Evolutionary conservation across 2,329 filamentous ascomycete genomes (phyloP).

Genomic region (Exophiala viscosa): DNA sequence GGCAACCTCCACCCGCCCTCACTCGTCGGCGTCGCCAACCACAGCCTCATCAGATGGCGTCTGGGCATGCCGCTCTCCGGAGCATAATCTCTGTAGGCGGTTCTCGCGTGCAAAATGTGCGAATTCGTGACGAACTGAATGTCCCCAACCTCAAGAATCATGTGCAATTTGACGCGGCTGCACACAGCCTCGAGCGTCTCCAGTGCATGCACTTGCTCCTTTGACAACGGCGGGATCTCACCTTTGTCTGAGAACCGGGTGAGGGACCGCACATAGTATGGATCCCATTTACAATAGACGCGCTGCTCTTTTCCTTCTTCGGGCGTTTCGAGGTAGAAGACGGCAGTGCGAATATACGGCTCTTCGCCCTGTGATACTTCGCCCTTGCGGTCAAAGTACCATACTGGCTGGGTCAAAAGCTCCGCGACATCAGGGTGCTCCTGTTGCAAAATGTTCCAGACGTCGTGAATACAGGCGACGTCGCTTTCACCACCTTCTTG

Average conservation of each 20-base stretch:
- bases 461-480: constrained; percentile 70
- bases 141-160: constrained; percentile 81
- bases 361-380: constrained; percentile 72
- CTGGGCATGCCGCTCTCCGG: constrained; percentile 48
- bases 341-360: constrained; percentile 66
- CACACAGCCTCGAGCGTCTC: constrained; percentile 72
- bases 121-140: constrained; percentile 82
- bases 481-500: constrained; percentile 81
- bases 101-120: constrained; percentile 77
- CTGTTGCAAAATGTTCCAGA: constrained; percentile 74
- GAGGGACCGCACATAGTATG: constrained; percentile 78
- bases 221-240: constrained; percentile 67
- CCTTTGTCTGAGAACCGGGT: constrained; percentile 69
- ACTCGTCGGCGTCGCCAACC: constrained; percentile 74
- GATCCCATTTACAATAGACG: constrained; percentile 84
- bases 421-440: constrained; percentile 76
- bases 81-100: constrained; percentile 69
- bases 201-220: constrained; percentile 65
- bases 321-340: constrained; percentile 68
- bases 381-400: constrained; percentile 91
- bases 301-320: constrained; percentile 47
- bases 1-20: constrained; percentile 85
- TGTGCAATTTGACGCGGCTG: constrained; percentile 69
- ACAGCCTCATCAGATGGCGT: constrained; percentile 76
- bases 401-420: constrained; percentile 70